phyloP scores from a whole-genome alignment of 768 basidiomycete species.

The Trichaptum fuscoviolaceum region DNA sequence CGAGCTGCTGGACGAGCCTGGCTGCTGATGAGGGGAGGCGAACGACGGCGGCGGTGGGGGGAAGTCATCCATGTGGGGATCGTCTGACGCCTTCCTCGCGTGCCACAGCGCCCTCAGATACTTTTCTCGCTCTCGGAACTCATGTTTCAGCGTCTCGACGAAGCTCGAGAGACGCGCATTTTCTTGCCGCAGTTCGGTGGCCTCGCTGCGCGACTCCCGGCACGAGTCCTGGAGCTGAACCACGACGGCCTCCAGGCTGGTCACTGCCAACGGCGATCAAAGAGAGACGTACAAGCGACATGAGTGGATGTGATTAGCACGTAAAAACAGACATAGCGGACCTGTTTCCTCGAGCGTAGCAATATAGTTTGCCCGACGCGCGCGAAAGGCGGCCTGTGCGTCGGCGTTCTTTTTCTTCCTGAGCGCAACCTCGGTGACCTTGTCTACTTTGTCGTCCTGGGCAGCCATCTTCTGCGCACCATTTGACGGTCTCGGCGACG shows the following conservation, averaged over 20 bases:
- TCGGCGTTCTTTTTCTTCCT: conserved; percentile 89
- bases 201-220: conserved; percentile 58
- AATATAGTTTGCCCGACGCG: conserved; percentile 80
- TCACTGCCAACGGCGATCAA: conserved; percentile 41
- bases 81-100: conserved; percentile 51
- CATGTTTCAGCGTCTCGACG: conserved; percentile 33
- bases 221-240: conserved; percentile 79
- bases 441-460: conserved; percentile 32
- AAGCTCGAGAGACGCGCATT: conserved; percentile 42
- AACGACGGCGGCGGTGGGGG: conserved; percentile 40
- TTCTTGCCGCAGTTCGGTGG: conserved; percentile 58
- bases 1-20: not conserved
- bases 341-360: conserved; percentile 80
- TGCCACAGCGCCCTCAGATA: conserved; percentile 69
- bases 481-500: conserved; percentile 20
- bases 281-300: not conserved
- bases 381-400: conserved; percentile 82
- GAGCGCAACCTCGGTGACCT: conserved; percentile 62
- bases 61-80: conserved; percentile 47
- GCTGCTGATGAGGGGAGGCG: conserved; percentile 16
- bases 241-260: conserved; percentile 80
- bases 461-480: conserved; percentile 32
- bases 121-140: conserved; percentile 67
- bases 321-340: conserved; percentile 18
- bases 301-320: conserved; percentile 4